A percentile compares a stretch with the other conserved stretches of the same genome.
phyloP scores from a whole-genome alignment of 805 yeast species.

The Metschnikowia cubensis region DNA sequence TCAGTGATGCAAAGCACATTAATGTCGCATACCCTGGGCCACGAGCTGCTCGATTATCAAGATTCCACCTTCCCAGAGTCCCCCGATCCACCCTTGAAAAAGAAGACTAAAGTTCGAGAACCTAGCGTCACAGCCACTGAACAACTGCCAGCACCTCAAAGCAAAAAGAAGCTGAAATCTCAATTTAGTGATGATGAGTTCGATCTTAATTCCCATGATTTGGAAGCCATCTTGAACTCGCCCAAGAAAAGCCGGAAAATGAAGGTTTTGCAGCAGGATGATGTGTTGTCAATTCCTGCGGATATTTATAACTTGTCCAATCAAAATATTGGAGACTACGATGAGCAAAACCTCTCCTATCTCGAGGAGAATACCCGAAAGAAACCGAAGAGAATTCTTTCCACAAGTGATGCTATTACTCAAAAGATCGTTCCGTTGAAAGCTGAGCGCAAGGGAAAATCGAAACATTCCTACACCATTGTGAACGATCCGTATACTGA shows the following conservation, averaged over 20 bases:
- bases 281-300: slow-evolving; percentile 13
- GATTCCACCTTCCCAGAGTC: slow-evolving; percentile 8
- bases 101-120: not conserved
- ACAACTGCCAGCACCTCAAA: not conserved
- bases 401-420: not conserved
- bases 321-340: slow-evolving; percentile 35
- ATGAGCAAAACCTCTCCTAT: slow-evolving; percentile 27
- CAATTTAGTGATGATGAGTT: slow-evolving; percentile 17
- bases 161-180: slow-evolving; percentile 6
- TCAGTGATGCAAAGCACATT: not conserved
- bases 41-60: slow-evolving; percentile 1
- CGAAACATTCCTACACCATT: not conserved
- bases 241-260: slow-evolving; percentile 24
- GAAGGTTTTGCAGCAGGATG: slow-evolving; percentile 10
- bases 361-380: slow-evolving; percentile 18
- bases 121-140: not conserved
- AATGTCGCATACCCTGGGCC: not conserved
- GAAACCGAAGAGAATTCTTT: not conserved
- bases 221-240: slow-evolving; percentile 19
- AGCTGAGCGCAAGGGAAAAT: not conserved
- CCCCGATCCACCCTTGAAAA: not conserved
- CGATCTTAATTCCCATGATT: slow-evolving; percentile 16
- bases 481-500: not conserved
- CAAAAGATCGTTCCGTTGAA: not conserved
- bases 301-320: slow-evolving; percentile 24